These are phyloP conservation scores for Inosperma sp. DNA, from an alignment of 768 basidiomycete species.

Conservation along the genomic window DNA sequence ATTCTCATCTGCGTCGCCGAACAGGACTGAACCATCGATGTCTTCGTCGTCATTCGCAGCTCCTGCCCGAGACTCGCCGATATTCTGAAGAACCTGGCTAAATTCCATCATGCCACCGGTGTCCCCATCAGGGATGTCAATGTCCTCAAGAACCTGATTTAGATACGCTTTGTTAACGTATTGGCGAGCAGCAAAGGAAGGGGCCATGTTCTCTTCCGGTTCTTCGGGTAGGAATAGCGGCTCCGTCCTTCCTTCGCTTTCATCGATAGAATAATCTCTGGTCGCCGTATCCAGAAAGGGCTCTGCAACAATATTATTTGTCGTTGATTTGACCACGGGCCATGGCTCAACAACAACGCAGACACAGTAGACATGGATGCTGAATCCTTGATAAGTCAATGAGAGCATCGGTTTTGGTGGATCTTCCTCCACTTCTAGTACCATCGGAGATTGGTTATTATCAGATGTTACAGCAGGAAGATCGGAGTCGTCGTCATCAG, in stretches of 20 bases:
- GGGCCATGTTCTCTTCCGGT: constrained; percentile 27
- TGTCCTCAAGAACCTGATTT: constrained; percentile 24
- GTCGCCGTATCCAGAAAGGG: neutral
- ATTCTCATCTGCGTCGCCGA: constrained; percentile 79
- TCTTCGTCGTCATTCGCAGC: constrained; percentile 73
- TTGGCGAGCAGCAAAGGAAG: constrained; percentile 39
- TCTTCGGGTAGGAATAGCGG: constrained; percentile 76
- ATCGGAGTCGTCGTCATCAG: constrained; percentile 5
- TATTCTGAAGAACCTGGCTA: constrained; percentile 63
- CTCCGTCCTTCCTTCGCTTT: constrained; percentile 38
- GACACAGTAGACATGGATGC: constrained; percentile 65
- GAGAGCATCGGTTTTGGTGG: constrained; percentile 70
- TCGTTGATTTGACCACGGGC: constrained; percentile 43
- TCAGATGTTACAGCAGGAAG: too few relatives aligned
- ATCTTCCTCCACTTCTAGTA: constrained; percentile 52
- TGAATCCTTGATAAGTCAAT: constrained; percentile 67
- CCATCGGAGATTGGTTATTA: too few relatives aligned
- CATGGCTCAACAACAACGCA: constrained; percentile 84
- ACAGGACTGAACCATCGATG: constrained; percentile 66
- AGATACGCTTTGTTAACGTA: constrained; percentile 19
- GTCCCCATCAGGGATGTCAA: constrained; percentile 24
- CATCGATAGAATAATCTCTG: neutral
- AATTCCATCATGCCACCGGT: constrained; percentile 64
- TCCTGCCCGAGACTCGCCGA: constrained; percentile 52
- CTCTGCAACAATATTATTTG: neutral